Base-by-base conservation (phyloP, 108 stramenopile genomes). In the Skeletonema costatum region DNA sequence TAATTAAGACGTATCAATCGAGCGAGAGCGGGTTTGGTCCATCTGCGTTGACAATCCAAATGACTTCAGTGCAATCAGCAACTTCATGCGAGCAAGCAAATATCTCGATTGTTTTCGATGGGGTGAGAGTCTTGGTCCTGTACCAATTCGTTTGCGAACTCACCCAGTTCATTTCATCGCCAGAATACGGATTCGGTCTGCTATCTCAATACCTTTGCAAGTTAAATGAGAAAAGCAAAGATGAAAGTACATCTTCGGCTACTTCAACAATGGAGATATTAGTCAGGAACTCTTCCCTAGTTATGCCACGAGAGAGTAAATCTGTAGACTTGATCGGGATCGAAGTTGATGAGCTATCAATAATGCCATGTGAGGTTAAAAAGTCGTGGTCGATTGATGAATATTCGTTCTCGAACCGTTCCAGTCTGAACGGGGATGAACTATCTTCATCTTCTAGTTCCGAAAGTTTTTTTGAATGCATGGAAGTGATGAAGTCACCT, bases 281-380 rank as follows among this genome's bases (percentile, higher is more conserved):
- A 38, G 21, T 81, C 19, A 59, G 21, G 25, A 77, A 92, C 51
- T 87, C 88, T 17, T 89, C 90, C 4, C 59, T 94, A 0, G 51
- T 94, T 32, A 74, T 89, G 21, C 93, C 93, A 13, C 70, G 87
- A 44, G 81, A 80, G 16, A 92, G 87, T 48, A 72, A 50, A 17
- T 88, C 86, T 39, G 53, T 76, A 30, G 93, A 94, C 32, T 78
- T 91, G 82, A 66, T 90, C 1, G 79, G 89, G 29, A 77, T 92
- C 46, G 87, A 94, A 68, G 70, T 87, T 7, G 80, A 84, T 6
- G 58, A 74, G 33, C 41, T 87, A 13, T 60, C 60, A 4, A 44
- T 94, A 59, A 66, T 68, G 9, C 73, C 78, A 50, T 71, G 68
- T 19, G 68, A 76, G 29, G 80, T 65, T 16, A 41, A 30, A 2